phyloP scores from a whole-genome alignment of 2,329 filamentous ascomycete species.

The Arthrinium phaeospermum region DNA sequence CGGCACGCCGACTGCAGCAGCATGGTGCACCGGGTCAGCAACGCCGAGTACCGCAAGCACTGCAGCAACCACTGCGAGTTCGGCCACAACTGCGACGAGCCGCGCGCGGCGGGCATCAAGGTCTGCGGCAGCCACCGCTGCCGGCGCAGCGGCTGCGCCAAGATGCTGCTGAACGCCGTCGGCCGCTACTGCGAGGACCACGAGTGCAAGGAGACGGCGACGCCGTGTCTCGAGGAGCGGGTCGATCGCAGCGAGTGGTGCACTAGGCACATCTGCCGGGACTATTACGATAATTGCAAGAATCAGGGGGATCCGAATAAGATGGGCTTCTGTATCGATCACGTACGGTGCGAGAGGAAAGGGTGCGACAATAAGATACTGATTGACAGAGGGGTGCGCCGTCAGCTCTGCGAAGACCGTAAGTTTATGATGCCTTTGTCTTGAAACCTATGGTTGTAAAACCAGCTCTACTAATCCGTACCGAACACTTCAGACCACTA shows the following conservation, averaged over 20 bases:
- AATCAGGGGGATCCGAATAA: not conserved
- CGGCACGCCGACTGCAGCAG: not conserved
- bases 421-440: not conserved
- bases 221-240: conserved; percentile 4
- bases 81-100: not conserved
- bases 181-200: conserved; percentile 9
- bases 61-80: conserved; percentile 19
- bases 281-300: not conserved
- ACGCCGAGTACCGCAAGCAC: conserved; percentile 1
- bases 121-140: not conserved
- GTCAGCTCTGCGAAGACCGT: not conserved
- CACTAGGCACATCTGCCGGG: not conserved
- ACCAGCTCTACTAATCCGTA: not conserved
- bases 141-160: not conserved
- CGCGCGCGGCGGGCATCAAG: not conserved
- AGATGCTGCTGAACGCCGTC: not conserved
- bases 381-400: not conserved
- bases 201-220: not conserved
- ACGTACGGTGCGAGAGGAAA: not conserved
- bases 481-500: not conserved
- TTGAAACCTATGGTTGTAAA: not conserved
- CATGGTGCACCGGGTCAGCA: not conserved
- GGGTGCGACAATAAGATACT: not conserved
- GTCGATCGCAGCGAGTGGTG: not conserved
- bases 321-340: not conserved